phyloP scores from a whole-genome alignment of 345 rosid species.

The Bruguiera sexangula region DNA sequence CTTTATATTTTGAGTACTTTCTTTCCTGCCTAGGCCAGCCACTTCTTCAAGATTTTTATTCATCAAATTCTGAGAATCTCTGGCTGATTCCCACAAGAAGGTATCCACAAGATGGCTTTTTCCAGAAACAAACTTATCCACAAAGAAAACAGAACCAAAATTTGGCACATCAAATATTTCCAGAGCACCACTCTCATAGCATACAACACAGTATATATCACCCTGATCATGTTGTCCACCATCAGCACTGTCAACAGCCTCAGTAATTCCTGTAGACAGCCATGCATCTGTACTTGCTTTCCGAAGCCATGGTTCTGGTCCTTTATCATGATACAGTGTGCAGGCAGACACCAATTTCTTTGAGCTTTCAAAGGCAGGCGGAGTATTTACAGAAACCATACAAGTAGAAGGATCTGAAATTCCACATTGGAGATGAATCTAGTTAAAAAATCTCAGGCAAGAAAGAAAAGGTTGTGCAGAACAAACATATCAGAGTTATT shows the following conservation, averaged over 20 bases:
- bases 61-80: slow-evolving; percentile 39
- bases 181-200: slow-evolving; percentile 75
- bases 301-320: slow-evolving; percentile 93
- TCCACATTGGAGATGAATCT: slow-evolving; percentile 23
- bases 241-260: slow-evolving; percentile 80
- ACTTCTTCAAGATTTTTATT: slow-evolving; percentile 44
- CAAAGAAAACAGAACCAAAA: slow-evolving; percentile 76
- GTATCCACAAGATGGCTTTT: slow-evolving; percentile 69
- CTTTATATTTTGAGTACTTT: slow-evolving; percentile 51
- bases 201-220: slow-evolving; percentile 84
- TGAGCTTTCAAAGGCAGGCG: slow-evolving; percentile 61
- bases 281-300: slow-evolving; percentile 97
- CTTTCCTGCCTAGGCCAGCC: slow-evolving; percentile 61
- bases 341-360: slow-evolving; percentile 71
- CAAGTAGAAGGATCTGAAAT: slow-evolving; percentile 84
- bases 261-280: slow-evolving; percentile 88
- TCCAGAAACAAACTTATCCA: slow-evolving; percentile 81
- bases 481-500: neutral
- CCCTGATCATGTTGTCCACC: slow-evolving; percentile 85
- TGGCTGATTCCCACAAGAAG: slow-evolving; percentile 40
- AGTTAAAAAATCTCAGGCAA: slow-evolving; percentile 17
- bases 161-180: slow-evolving; percentile 94
- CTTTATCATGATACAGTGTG: slow-evolving; percentile 89
- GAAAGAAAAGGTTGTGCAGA: slow-evolving; percentile 1
- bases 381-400: slow-evolving; percentile 65